A percentile compares a stretch with the other conserved stretches of the same genome.
Evolutionary conservation across 768 basidiomycete genomes (phyloP).

Genomic region (Inosperma sp.): DNA sequence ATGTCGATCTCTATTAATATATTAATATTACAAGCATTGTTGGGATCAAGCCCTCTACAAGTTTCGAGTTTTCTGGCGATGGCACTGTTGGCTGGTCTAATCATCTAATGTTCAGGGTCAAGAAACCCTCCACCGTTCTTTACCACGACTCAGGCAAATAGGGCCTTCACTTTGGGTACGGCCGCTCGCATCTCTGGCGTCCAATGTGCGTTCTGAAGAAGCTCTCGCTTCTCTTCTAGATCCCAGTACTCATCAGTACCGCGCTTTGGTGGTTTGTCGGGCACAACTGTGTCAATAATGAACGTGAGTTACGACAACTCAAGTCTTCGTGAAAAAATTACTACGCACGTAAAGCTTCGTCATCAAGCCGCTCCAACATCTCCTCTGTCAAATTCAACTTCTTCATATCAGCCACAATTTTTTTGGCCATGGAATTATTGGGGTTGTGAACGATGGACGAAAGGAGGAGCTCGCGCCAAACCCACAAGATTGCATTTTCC

Average conservation of each 20-base stretch:
- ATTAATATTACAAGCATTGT: neutral
- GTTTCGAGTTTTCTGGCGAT: neutral
- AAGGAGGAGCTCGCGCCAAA: conserved; percentile 1
- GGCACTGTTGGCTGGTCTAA: neutral
- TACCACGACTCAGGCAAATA: neutral
- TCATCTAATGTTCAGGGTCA: neutral
- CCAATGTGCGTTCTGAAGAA: conserved; percentile 6
- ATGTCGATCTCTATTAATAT: neutral
- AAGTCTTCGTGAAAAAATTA: neutral
- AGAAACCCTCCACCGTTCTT: neutral
- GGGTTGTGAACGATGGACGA: conserved; percentile 1
- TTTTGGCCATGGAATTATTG: neutral
- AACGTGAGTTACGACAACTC: neutral
- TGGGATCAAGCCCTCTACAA: neutral
- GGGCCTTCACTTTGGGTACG: neutral
- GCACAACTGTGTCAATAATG: neutral
- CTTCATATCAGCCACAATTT: conserved; percentile 4
- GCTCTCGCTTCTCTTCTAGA: neutral
- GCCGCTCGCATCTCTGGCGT: conserved; percentile 1
- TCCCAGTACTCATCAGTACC: neutral
- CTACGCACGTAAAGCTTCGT: neutral
- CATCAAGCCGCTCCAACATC: conserved; percentile 6
- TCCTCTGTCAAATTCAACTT: neutral
- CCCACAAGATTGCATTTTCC: neutral
- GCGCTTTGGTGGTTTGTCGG: neutral